Percentiles rank a stretch among this genome's conserved stretches.
phyloP scores from a whole-genome alignment of 1,139 yeast genomes.

The Yamadazyma kanchanaburiensis region DNA sequence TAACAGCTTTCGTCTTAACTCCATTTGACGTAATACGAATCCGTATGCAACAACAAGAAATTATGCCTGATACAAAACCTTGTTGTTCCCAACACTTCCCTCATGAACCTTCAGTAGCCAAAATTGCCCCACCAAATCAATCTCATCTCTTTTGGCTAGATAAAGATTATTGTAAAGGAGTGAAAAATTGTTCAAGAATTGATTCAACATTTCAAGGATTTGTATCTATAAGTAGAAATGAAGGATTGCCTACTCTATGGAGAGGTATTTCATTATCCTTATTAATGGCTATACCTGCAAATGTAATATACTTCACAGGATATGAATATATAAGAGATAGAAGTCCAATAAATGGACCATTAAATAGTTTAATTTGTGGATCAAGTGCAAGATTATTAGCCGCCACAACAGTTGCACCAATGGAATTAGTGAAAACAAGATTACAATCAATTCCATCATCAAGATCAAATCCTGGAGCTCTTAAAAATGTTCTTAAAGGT shows the following conservation, averaged over 20 bases:
- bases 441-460: constrained; percentile 75
- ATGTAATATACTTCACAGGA: constrained; percentile 90
- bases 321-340: constrained; percentile 81
- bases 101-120: constrained; percentile 1
- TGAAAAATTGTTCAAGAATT: constrained; percentile 31
- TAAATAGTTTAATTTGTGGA: constrained; percentile 86
- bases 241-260: constrained; percentile 81
- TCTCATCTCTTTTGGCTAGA: constrained; percentile 37
- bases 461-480: constrained; percentile 30
- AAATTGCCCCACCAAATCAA: constrained; percentile 11
- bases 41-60: constrained; percentile 84
- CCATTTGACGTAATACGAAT: constrained; percentile 94
- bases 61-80: constrained; percentile 36
- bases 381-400: constrained; percentile 79
- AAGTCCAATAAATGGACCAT: constrained; percentile 53
- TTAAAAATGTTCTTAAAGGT: constrained; percentile 53
- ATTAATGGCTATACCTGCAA: constrained; percentile 89
- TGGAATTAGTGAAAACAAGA: constrained; percentile 84
- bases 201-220: constrained; percentile 75
- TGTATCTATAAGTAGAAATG: constrained; percentile 57
- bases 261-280: constrained; percentile 83
- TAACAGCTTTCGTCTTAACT: constrained; percentile 82
- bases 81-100: constrained; percentile 22
- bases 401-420: constrained; percentile 82
- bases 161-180: constrained; percentile 33